phyloP scores from a whole-genome alignment of 495 filamentous ascomycete genomes.

The Penicillium cataractarum region DNA sequence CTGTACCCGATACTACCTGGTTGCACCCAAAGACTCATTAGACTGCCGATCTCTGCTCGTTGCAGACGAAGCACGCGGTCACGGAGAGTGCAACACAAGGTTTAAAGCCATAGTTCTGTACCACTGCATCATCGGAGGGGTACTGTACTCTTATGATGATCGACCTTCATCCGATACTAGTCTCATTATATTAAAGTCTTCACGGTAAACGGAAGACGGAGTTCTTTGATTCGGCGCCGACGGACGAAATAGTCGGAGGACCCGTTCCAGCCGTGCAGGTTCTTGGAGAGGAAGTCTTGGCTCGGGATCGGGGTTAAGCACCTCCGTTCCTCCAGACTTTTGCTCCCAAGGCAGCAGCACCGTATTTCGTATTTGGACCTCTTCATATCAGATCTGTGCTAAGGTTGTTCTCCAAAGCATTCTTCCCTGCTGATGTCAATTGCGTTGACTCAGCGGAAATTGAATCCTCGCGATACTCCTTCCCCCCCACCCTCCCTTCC shows the following conservation, averaged over 20 bases:
- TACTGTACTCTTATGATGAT: neutral
- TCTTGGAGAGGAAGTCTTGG: neutral
- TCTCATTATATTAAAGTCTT: neutral
- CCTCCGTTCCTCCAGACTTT: slow-evolving; percentile 11
- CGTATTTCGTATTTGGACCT: slow-evolving; percentile 10
- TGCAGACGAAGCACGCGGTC: slow-evolving; percentile 1
- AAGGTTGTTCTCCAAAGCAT: neutral
- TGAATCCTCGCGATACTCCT: neutral
- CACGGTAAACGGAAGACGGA: neutral
- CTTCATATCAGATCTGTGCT: neutral
- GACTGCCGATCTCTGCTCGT: slow-evolving; percentile 20
- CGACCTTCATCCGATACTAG: neutral
- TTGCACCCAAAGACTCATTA: neutral
- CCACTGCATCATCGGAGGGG: neutral
- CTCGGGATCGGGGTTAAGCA: slow-evolving; percentile 17
- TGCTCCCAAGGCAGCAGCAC: slow-evolving; percentile 13
- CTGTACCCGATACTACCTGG: slow-evolving; percentile 5
- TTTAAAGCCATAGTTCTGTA: neutral
- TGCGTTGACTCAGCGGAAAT: slow-evolving; percentile 7
- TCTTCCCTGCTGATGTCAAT: neutral
- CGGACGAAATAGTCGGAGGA: slow-evolving; percentile 1
- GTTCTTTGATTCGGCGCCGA: neutral
- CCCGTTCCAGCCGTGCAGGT: neutral
- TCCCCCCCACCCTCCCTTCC: neutral
- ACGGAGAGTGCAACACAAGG: neutral